phyloP scores from a whole-genome alignment of 306 rosid genomes.

The Spatholobus suberectus region DNA sequence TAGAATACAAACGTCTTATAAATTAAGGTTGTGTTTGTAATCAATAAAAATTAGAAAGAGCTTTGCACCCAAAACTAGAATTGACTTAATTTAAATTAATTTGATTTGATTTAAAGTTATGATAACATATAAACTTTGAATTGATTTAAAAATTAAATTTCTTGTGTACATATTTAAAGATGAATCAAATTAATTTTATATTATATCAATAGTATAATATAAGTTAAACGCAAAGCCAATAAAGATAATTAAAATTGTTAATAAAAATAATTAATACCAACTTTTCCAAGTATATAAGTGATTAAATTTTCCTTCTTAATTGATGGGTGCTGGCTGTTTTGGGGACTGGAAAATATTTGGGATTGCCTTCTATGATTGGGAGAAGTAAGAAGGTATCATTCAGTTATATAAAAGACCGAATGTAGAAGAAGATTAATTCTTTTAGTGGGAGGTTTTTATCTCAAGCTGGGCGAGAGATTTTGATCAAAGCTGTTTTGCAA shows the following conservation, averaged over 20 bases:
- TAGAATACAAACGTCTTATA: no score
- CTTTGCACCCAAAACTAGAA: background rate
- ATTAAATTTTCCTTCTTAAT: background rate
- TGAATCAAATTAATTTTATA: background rate
- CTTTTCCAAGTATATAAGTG: background rate
- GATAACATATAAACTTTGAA: background rate
- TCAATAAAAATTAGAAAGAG: background rate
- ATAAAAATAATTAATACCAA: background rate
- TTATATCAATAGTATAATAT: background rate
- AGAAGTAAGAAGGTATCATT: no score
- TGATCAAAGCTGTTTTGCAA: no score
- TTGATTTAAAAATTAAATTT: background rate
- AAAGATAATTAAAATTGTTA: background rate
- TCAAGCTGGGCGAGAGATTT: no score
- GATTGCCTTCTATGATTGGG: no score
- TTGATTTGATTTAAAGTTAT: background rate
- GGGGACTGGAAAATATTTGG: no score
- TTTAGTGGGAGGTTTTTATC: no score
- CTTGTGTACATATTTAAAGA: background rate
- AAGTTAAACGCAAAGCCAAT: background rate
- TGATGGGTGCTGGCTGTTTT: no score
- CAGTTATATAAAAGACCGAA: no score
- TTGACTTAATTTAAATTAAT: background rate
- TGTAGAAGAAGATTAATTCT: no score
- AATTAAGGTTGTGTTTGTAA: no score